Conservation (phyloP, 78 protist genomes). For the Reticulomyxa filosa region DNA sequence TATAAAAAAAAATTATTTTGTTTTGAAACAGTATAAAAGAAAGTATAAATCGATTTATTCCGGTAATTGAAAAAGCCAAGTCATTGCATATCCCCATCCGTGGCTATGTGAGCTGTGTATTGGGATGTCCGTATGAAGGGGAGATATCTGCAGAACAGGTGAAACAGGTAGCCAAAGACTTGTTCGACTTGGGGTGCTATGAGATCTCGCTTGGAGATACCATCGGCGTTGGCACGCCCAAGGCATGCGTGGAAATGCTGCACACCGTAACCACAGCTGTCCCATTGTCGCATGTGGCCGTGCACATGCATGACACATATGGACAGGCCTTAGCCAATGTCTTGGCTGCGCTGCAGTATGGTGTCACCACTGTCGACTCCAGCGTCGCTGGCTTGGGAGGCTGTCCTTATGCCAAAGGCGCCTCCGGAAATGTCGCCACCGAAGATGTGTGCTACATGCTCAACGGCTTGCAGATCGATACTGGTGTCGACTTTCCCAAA, state of each 20-base stretch:
- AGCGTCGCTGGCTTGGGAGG: slow-evolving; percentile 77
- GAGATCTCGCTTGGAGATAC: slow-evolving; percentile 81
- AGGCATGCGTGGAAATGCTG: background rate
- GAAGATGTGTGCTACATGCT: slow-evolving; percentile 76
- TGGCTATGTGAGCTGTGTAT: slow-evolving; percentile 55
- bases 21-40: too few species aligned
- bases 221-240: slow-evolving; percentile 75
- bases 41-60: too few species aligned
- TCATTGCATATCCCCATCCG: too few species aligned
- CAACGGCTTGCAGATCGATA: too few species aligned
- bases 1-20: too few species aligned
- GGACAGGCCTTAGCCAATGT: slow-evolving; percentile 78
- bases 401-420: slow-evolving; percentile 63
- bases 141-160: too few species aligned
- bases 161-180: slow-evolving; percentile 23
- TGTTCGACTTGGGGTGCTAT: slow-evolving; percentile 64
- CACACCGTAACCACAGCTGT: background rate
- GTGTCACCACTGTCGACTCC: slow-evolving; percentile 31
- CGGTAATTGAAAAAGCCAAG: too few species aligned
- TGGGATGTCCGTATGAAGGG: slow-evolving; percentile 78
- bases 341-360: slow-evolving; percentile 29
- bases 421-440: slow-evolving; percentile 62
- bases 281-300: slow-evolving; percentile 31
- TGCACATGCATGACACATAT: slow-evolving; percentile 78
- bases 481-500: too few species aligned